Evolutionary conservation across 169 alveolate genomes (phyloP), one percentile per base, ranked within the genome.

Genomic region (Plasmodium billcollinsi): DNA sequence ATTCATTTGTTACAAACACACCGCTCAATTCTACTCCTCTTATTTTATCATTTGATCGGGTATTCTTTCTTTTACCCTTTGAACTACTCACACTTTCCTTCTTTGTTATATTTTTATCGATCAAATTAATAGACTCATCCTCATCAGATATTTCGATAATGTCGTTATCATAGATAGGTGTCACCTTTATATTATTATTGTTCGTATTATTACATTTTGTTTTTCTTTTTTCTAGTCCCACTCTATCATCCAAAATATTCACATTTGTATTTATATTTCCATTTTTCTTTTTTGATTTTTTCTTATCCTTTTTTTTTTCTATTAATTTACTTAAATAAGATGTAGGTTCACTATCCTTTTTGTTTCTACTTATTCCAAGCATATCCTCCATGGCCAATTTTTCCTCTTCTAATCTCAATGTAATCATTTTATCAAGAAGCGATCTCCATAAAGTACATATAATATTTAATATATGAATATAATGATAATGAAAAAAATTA

Each of bases 381-480:
- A 0, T 39, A 39, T 39, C 47, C 9, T 39, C 47, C 47, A 39
- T 39, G 9, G 47, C 47, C 24, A 67, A 20, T 14, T 39, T 67
- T 61, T 86, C 92, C 14, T 86, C 71, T 65, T 70, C 92, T 58
- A 86, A 72, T 62, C 75, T 67, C 29, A 86, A 33, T 26, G 69
- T 72, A 15, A 86, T 86, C 75, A 73, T 73, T 63, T 86, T 86
- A 54, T 86, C 92, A 59, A 86, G 88, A 49, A 71, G 56, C 4
- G 92, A 86, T 49, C 92, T 86, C 92, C 92, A 86, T 18, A 86
- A 65, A 7, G 92, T 86, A 15, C 92, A 86, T 26, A 86, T 86
- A 86, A 86, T 86, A 62, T 86, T 86, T 71, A 86, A 54, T 71
- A 86, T 86, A 61, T 86, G 73, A 43, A 86, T 86, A 62, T 86